Percentiles rank a stretch among this genome's conserved stretches.
Conservation (phyloP, 2,329 filamentous ascomycete species). For the Pyrenophora graminea region DNA sequence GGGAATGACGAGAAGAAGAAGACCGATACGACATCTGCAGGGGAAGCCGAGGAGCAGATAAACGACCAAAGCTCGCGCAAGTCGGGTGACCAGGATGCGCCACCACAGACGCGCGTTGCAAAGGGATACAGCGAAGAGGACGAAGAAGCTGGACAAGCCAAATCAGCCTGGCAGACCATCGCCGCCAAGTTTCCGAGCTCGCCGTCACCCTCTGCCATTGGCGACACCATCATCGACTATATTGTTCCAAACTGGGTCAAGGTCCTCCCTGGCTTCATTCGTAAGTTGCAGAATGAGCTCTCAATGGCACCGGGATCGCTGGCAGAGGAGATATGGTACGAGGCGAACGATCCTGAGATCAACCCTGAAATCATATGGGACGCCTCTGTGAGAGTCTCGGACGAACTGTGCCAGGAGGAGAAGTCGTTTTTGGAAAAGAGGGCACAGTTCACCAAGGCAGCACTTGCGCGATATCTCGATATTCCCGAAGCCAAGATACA, state of each 20-base stretch:
- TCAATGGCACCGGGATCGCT: constrained; percentile 86
- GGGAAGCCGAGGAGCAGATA: constrained; percentile 23
- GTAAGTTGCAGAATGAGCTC: constrained; percentile 84
- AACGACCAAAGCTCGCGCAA: constrained; percentile 16
- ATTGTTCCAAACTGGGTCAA: constrained; percentile 85
- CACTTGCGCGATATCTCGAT: constrained; percentile 80
- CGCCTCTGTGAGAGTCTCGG: constrained; percentile 79
- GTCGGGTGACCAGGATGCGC: constrained; percentile 39
- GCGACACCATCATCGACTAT: constrained; percentile 65
- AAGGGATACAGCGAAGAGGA: constrained; percentile 30
- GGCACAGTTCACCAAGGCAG: constrained; percentile 68
- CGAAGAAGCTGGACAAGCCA: constrained; percentile 16
- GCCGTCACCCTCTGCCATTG: constrained; percentile 44
- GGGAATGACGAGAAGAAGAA: constrained; percentile 17
- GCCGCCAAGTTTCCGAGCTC: constrained; percentile 36
- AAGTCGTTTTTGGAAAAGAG: constrained; percentile 72
- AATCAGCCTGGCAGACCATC: constrained; percentile 43
- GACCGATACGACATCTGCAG: constrained; percentile 23
- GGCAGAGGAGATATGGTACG: constrained; percentile 90
- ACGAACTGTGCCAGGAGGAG: constrained; percentile 82
- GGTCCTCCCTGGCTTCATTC: constrained; percentile 72
- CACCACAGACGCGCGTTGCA: constrained; percentile 40
- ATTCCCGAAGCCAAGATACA: constrained; percentile 81
- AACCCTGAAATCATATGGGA: constrained; percentile 88
- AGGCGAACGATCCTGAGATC: constrained; percentile 79